A percentile compares a stretch with the other conserved stretches of the same genome.
Conservation (phyloP, 352 stramenopile species). For the Phytophthora multivora region DNA sequence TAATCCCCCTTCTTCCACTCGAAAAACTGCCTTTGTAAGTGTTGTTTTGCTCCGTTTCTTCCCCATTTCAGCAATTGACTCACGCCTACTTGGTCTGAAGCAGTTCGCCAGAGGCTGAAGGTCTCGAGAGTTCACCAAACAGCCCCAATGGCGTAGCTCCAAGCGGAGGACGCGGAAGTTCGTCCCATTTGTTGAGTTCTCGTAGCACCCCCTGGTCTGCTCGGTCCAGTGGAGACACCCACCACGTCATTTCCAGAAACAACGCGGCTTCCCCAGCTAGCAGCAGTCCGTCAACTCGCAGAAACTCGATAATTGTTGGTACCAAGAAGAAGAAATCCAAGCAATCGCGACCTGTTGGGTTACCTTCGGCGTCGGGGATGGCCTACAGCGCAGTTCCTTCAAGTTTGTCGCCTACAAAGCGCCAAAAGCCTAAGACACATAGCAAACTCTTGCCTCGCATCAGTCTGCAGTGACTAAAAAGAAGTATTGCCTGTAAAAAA, state of each 20-base stretch:
- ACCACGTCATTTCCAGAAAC: conserved; percentile 26
- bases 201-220: conserved; percentile 16
- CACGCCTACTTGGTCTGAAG: conserved; percentile 6
- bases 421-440: conserved; percentile 27
- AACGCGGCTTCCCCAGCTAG: conserved; percentile 23
- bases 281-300: conserved; percentile 21
- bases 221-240: conserved; percentile 20
- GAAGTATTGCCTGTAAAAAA: background rate
- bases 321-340: conserved; percentile 35
- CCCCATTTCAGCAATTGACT: background rate
- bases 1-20: conserved; percentile 56
- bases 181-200: conserved; percentile 13
- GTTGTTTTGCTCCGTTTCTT: background rate
- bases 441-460: conserved; percentile 34
- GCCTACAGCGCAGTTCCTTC: conserved; percentile 4
- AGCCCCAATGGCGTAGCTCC: conserved; percentile 11
- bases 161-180: conserved; percentile 14
- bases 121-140: conserved; percentile 15
- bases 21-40: conserved; percentile 59
- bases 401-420: conserved; percentile 27
- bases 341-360: conserved; percentile 16
- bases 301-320: conserved; percentile 8
- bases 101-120: conserved; percentile 30
- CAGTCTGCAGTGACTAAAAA: conserved; percentile 19
- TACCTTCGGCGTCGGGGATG: conserved; percentile 19